These are phyloP conservation scores for Corylus americana DNA, from an alignment of 306 rosid species.

Conservation along the genomic window DNA sequence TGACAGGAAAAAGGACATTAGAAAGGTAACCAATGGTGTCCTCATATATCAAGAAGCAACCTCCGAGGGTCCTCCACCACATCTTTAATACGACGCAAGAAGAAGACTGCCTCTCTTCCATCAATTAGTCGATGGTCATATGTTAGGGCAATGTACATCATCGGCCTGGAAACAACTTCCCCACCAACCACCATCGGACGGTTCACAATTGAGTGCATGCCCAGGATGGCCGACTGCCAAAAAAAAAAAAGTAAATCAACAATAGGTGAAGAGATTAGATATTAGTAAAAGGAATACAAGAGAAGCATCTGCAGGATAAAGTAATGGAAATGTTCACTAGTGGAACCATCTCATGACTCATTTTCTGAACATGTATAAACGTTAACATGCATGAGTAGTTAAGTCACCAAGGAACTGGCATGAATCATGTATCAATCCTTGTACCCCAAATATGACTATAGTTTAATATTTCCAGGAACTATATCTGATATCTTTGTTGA, in stretches of 20 bases:
- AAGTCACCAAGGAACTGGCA: neutral
- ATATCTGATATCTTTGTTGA: neutral
- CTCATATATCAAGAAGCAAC: conserved; percentile 53
- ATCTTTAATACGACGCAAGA: conserved; percentile 57
- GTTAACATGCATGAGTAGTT: neutral
- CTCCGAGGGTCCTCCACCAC: conserved; percentile 52
- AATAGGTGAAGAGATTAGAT: neutral
- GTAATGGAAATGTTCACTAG: neutral
- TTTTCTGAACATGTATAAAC: neutral
- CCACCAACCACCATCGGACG: conserved; percentile 57
- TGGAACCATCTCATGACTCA: neutral
- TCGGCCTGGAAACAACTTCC: conserved; percentile 43
- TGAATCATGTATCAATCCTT: neutral
- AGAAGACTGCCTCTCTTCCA: conserved; percentile 65
- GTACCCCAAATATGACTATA: neutral
- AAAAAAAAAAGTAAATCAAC: neutral
- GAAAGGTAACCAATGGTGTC: conserved; percentile 4
- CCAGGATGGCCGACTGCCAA: conserved; percentile 57
- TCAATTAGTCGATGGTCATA: conserved; percentile 58
- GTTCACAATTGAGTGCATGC: conserved; percentile 55
- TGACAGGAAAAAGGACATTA: neutral
- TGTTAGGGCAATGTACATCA: conserved; percentile 60
- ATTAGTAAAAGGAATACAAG: neutral
- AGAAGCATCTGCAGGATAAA: too few species aligned
- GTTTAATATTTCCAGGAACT: neutral